phyloP scores from a whole-genome alignment of 2,329 filamentous ascomycete genomes.

The Xylaria sp. region DNA sequence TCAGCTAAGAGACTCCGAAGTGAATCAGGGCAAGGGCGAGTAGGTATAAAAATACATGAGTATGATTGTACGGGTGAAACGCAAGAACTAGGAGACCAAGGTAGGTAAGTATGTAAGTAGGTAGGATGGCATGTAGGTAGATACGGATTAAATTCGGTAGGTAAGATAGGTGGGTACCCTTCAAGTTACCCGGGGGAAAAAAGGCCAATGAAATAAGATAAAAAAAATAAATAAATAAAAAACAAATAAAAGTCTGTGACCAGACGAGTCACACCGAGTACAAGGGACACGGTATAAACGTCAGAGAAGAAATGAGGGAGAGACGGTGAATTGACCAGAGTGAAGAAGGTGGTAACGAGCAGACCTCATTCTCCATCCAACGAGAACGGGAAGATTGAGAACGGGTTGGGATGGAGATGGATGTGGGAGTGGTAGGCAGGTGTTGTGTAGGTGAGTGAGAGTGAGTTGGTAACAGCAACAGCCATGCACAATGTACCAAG shows the following conservation, averaged over 20 bases:
- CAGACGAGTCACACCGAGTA: neutral
- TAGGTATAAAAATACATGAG: neutral
- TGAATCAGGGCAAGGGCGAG: neutral
- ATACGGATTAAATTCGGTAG: neutral
- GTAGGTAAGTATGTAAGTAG: neutral
- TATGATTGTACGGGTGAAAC: slow-evolving; percentile 1
- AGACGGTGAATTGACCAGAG: neutral
- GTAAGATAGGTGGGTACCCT: neutral
- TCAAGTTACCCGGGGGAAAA: neutral
- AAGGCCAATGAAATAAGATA: neutral
- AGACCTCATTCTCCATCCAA: neutral
- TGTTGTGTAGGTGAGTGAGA: neutral
- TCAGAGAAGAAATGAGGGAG: neutral
- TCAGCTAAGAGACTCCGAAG: slow-evolving; percentile 23
- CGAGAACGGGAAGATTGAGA: neutral
- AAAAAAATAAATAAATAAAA: neutral
- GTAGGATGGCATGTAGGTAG: neutral
- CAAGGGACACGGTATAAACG: neutral
- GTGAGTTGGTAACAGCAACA: neutral
- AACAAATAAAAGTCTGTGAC: neutral
- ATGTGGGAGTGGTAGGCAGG: neutral
- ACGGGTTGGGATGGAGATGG: neutral
- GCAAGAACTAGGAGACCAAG: neutral
- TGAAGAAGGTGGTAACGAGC: neutral
- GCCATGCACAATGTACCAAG: slow-evolving; percentile 2